These are phyloP conservation scores for Colletotrichum melonis DNA, from an alignment of 2,329 filamentous ascomycete genomes.

Conservation along the genomic window DNA sequence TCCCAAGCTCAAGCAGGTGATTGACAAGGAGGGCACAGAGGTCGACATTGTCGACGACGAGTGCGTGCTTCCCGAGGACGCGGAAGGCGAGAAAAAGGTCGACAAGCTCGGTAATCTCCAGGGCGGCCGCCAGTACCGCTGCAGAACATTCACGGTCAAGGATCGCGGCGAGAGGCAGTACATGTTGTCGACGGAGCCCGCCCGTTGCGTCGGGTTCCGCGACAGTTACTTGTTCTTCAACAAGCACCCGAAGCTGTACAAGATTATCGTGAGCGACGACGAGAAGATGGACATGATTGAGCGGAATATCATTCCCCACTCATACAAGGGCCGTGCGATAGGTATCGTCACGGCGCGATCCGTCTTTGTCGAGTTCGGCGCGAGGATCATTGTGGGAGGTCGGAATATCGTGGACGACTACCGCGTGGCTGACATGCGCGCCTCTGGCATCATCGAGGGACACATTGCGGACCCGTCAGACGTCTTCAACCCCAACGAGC, in stretches of 20 bases:
- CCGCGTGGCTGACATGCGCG: conserved; percentile 78
- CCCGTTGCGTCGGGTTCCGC: conserved; percentile 94
- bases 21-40: conserved; percentile 94
- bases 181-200: conserved; percentile 98
- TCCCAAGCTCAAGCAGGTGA: conserved; percentile 83
- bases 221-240: conserved; percentile 99
- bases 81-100: conserved; percentile 92
- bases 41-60: conserved; percentile 94
- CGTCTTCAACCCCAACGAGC: conserved; percentile 77
- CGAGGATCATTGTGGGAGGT: conserved; percentile 92
- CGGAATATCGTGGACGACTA: conserved; percentile 91
- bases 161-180: conserved; percentile 88
- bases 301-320: conserved; percentile 94
- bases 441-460: conserved; percentile 85
- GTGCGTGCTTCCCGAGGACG: conserved; percentile 86
- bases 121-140: conserved; percentile 90
- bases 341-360: conserved; percentile 96
- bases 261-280: conserved; percentile 98
- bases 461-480: conserved; percentile 94
- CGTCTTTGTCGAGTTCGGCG: conserved; percentile 96
- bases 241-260: conserved; percentile 95
- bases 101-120: conserved; percentile 87
- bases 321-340: conserved; percentile 97
- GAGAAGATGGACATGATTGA: conserved; percentile 98
- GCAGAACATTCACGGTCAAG: conserved; percentile 91